Evolutionary conservation across 371 early-diverging fungal species (phyloP).

Genomic region (Racocetra persica): DNA sequence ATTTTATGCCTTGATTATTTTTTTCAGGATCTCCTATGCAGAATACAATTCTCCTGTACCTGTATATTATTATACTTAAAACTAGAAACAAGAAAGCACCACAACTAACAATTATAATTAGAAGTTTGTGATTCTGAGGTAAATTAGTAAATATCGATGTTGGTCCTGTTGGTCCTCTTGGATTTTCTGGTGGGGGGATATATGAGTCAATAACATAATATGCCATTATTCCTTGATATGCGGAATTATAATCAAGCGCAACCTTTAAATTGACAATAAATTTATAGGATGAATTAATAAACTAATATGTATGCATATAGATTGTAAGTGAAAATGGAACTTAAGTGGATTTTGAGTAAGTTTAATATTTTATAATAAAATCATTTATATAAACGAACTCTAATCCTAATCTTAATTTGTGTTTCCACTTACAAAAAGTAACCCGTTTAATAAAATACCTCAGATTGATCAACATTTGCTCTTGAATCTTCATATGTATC

Average conservation of each 20-base stretch:
- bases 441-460: conserved; percentile 44
- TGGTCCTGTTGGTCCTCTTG: too few species aligned
- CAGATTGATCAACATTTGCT: conserved; percentile 57
- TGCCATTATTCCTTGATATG: conserved; percentile 65
- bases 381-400: background rate
- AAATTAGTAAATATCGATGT: too few species aligned
- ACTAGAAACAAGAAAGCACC: too few species aligned
- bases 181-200: too few species aligned
- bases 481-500: conserved; percentile 64
- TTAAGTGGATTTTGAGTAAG: background rate
- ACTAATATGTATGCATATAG: conserved; percentile 7
- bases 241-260: conserved; percentile 71
- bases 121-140: too few species aligned
- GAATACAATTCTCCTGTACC: too few species aligned
- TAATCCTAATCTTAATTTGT: background rate
- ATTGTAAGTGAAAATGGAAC: too few species aligned
- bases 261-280: conserved; percentile 48
- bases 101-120: too few species aligned
- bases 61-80: too few species aligned
- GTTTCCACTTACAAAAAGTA: background rate
- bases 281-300: background rate
- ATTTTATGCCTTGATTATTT: too few species aligned
- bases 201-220: conserved; percentile 57
- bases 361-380: background rate
- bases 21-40: too few species aligned